phyloP scores from a whole-genome alignment of 768 basidiomycete genomes.

The Rhizopogon vulgaris region DNA sequence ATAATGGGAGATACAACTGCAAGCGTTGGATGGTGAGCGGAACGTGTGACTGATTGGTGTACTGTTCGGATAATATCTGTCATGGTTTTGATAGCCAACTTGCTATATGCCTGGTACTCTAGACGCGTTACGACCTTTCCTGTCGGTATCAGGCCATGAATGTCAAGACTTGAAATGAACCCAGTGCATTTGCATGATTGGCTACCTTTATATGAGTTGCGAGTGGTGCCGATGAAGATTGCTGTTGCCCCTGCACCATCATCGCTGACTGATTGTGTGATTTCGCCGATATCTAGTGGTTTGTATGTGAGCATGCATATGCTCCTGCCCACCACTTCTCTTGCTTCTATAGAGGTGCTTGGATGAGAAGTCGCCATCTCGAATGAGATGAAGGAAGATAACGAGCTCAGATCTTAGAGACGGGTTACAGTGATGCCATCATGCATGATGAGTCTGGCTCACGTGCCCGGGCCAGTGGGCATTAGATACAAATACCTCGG shows the following conservation, averaged over 20 bases:
- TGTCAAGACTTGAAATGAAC: conserved; percentile 7
- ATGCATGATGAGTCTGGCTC: no score
- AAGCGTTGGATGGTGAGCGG: conserved; percentile 31
- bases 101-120: conserved; percentile 82
- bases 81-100: conserved; percentile 76
- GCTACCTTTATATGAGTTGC: conserved; percentile 78
- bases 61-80: conserved; percentile 47
- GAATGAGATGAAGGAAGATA: not conserved
- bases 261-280: conserved; percentile 58
- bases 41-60: conserved; percentile 34
- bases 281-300: conserved; percentile 47
- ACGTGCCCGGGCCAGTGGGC: no score
- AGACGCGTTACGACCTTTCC: conserved; percentile 66
- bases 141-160: conserved; percentile 21
- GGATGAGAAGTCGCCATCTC: conserved; percentile 16
- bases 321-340: conserved; percentile 17
- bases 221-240: conserved; percentile 80
- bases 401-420: not conserved
- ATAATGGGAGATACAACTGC: conserved; percentile 34
- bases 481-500: no score
- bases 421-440: no score
- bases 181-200: not conserved
- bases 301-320: conserved; percentile 53
- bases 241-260: conserved; percentile 66
- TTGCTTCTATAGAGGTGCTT: conserved; percentile 19